phyloP scores from a whole-genome alignment of 129 eudicot species.

The Saussurea involucrata region DNA sequence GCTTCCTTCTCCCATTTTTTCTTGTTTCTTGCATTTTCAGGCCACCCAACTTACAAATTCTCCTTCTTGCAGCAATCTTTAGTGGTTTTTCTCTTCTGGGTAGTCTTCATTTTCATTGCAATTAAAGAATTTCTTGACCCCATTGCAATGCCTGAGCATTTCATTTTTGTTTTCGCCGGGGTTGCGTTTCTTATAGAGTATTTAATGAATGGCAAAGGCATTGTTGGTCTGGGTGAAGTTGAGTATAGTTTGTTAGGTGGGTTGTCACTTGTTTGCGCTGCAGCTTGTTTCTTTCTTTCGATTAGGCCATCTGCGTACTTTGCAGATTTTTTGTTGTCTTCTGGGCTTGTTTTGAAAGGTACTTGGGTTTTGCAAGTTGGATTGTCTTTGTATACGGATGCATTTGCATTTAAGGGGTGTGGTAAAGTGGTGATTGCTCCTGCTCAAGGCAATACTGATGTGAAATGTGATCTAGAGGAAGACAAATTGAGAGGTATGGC shows the following conservation, averaged over 20 bases:
- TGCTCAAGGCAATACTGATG: slow-evolving; percentile 38
- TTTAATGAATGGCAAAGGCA: slow-evolving; percentile 51
- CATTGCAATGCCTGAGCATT: slow-evolving; percentile 42
- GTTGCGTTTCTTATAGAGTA: slow-evolving; percentile 52
- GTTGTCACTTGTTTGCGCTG: slow-evolving; percentile 58
- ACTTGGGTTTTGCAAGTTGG: slow-evolving; percentile 86
- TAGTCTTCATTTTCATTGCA: slow-evolving; percentile 42
- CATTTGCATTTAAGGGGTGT: slow-evolving; percentile 67
- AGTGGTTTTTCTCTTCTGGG: slow-evolving; percentile 73
- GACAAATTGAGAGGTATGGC: slow-evolving; percentile 67
- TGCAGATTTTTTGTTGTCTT: slow-evolving; percentile 58
- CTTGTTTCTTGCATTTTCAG: slow-evolving; percentile 56
- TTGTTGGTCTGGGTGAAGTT: slow-evolving; percentile 49
- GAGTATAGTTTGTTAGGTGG: slow-evolving; percentile 52
- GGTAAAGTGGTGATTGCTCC: slow-evolving; percentile 25
- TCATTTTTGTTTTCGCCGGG: slow-evolving; percentile 49
- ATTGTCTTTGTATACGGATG: slow-evolving; percentile 53
- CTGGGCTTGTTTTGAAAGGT: slow-evolving; percentile 70
- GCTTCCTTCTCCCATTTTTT: slow-evolving; percentile 47
- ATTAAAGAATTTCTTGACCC: slow-evolving; percentile 41
- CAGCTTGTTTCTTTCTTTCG: slow-evolving; percentile 60
- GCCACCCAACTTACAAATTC: slow-evolving; percentile 55
- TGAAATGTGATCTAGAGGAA: slow-evolving; percentile 73
- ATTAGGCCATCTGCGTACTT: slow-evolving; percentile 48
- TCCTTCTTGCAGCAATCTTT: slow-evolving; percentile 62